Base-by-base conservation (phyloP, 1,284 basidiomycete species). In the Ceratobasidium papillatum region DNA sequence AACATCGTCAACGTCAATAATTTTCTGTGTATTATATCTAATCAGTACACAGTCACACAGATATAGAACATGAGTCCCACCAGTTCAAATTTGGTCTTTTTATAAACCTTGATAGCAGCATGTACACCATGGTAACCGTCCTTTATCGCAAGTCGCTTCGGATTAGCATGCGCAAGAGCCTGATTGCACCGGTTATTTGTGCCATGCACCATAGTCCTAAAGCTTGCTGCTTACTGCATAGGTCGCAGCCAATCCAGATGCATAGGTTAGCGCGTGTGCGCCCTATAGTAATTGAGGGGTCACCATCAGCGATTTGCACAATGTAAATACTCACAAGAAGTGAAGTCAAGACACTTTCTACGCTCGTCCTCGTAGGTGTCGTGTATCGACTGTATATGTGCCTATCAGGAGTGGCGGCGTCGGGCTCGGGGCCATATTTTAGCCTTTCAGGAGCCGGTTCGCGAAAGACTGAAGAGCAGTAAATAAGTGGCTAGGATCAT, bases 91-190 rank as follows among this genome's bases (percentile, higher is more conserved):
- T 86, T 85, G 73, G 83, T 85, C 77, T 87, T 88, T 76, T 84
- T 82, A 80, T 91, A 94, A 14, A 92, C 84, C 22, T 87, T 84
- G 74, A 97, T 87, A 36, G 89, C 86, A 3, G 83, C 83, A 79
- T 95, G 91, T 65, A 87, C 89, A 1, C 95, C 95, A 81, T 90
- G 88, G 81, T 97, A 98, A 1, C 95, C 95, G 3, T 82, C 87
- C 1, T 87, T 87, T 73, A 97, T 92, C 7, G 94, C 94, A 76
- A 98, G 87, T 22, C 93, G 89, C 78, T 89, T 90, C 0, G 95
- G 95, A 51, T 89, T 86, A 78, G 86, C 89, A 79, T 88, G 86
- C 7, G 90, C 84, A n/a, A 95, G 82, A 0, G 91, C 91, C 91
- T 93, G 75, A 1, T 17, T n/a, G 22, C 59, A 63, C 51, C 56